These are phyloP conservation scores for Suillus placidus DNA, from an alignment of 768 basidiomycete genomes.

Conservation along the genomic window DNA sequence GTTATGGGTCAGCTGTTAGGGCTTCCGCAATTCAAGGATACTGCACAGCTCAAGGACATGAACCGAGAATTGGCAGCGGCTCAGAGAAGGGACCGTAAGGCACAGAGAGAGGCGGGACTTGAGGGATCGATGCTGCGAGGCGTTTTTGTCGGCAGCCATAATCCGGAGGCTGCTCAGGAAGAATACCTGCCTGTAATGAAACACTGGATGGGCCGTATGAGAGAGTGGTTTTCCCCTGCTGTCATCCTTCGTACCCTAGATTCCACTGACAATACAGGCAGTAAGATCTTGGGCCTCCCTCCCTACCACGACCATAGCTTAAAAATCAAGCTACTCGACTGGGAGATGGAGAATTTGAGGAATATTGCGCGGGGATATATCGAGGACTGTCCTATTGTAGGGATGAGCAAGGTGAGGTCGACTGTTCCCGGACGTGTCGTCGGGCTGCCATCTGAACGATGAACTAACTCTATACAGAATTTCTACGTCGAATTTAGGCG, in stretches of 20 bases:
- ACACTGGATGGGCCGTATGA: conserved; percentile 10
- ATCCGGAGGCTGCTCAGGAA: too few species aligned
- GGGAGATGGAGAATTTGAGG: conserved; percentile 1
- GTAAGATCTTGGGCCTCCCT: conserved; percentile 3
- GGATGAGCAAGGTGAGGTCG: too few species aligned
- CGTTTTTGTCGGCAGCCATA: too few species aligned
- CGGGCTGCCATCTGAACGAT: too few species aligned
- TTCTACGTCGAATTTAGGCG: background rate
- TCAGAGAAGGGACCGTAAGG: background rate
- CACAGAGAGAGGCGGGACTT: too few species aligned
- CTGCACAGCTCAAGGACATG: background rate
- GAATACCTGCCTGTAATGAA: background rate
- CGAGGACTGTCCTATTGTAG: too few species aligned
- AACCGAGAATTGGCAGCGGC: background rate
- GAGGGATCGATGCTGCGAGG: too few species aligned
- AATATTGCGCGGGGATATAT: conserved; percentile 12
- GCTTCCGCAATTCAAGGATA: background rate
- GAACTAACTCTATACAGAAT: background rate
- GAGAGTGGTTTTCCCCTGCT: conserved; percentile 3
- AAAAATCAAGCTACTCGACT: conserved; percentile 5
- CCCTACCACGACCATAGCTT: conserved; percentile 15
- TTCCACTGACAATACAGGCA: background rate
- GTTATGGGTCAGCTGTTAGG: conserved; percentile 8
- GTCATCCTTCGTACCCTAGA: conserved; percentile 13
- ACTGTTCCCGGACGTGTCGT: too few species aligned